A percentile compares a stretch with the other conserved stretches of the same genome.
These are phyloP conservation scores for Kurtzmaniella fragi DNA, from an alignment of 805 yeast genomes.

Conservation along the genomic window DNA sequence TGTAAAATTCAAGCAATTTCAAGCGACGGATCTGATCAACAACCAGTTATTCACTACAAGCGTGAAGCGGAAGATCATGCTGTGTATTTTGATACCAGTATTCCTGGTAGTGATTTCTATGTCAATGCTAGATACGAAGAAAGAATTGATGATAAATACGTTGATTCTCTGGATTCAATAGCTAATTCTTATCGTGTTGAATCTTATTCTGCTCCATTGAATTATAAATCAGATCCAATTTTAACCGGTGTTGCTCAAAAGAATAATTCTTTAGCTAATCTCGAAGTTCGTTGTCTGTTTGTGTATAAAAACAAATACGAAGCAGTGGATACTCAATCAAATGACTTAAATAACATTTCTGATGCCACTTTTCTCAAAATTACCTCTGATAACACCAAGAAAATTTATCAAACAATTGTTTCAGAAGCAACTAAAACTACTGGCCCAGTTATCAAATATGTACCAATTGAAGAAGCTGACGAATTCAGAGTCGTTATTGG, in stretches of 20 bases:
- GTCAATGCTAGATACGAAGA: slow-evolving; percentile 55
- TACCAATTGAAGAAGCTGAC: slow-evolving; percentile 69
- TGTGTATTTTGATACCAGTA: slow-evolving; percentile 77
- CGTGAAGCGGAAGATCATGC: slow-evolving; percentile 83
- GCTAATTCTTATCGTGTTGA: slow-evolving; percentile 62
- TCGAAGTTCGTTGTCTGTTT: slow-evolving; percentile 67
- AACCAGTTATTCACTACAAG: slow-evolving; percentile 69
- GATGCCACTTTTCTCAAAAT: slow-evolving; percentile 75
- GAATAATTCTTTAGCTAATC: slow-evolving; percentile 33
- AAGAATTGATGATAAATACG: slow-evolving; percentile 74
- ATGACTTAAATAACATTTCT: slow-evolving; percentile 62
- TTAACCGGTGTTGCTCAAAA: slow-evolving; percentile 34
- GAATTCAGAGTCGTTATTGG: slow-evolving; percentile 90
- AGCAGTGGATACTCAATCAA: slow-evolving; percentile 20
- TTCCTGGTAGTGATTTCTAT: slow-evolving; percentile 39
- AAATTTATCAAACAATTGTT: slow-evolving; percentile 68
- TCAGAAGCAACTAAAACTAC: slow-evolving; percentile 63
- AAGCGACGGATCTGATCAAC: slow-evolving; percentile 10
- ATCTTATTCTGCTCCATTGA: slow-evolving; percentile 66
- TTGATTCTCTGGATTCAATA: slow-evolving; percentile 46
- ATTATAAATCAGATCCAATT: slow-evolving; percentile 41
- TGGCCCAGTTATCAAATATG: slow-evolving; percentile 91
- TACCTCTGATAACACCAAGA: slow-evolving; percentile 75
- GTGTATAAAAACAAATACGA: slow-evolving; percentile 62
- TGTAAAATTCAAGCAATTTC: slow-evolving; percentile 90